These are phyloP conservation scores for Discostella stelligera DNA, from an alignment of 352 stramenopile species.

Conservation along the genomic window DNA sequence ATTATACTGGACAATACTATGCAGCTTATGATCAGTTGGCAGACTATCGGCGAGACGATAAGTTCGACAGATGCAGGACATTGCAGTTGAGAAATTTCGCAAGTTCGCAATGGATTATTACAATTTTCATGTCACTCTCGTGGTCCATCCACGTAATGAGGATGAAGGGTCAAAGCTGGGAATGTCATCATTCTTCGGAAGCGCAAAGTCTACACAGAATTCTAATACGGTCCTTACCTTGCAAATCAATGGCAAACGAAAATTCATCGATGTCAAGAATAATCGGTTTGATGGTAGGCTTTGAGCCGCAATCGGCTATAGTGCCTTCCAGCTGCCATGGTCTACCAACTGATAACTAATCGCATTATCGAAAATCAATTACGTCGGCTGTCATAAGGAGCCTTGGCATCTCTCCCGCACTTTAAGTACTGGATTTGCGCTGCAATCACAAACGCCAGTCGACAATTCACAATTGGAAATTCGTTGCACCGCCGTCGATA, in stretches of 20 bases:
- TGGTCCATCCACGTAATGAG: constrained; percentile 99
- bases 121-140: constrained; percentile 97
- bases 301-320: constrained; percentile 70
- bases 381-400: too few relatives aligned
- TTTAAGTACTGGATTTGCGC: too few relatives aligned
- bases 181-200: constrained; percentile 96
- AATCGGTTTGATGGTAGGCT: constrained; percentile 82
- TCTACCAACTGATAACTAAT: too few relatives aligned
- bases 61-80: constrained; percentile 89
- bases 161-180: constrained; percentile 86
- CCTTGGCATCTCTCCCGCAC: too few relatives aligned
- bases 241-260: constrained; percentile 86
- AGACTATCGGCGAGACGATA: constrained; percentile 65
- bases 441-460: too few relatives aligned
- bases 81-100: constrained; percentile 92
- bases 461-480: too few relatives aligned
- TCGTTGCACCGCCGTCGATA: too few relatives aligned
- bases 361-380: constrained; percentile 54
- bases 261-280: constrained; percentile 92
- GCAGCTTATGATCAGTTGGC: constrained; percentile 97
- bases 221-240: constrained; percentile 99
- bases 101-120: constrained; percentile 96
- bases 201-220: constrained; percentile 98
- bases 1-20: constrained; percentile 99
- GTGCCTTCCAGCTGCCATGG: too few relatives aligned